Base-by-base conservation (phyloP, 768 basidiomycete species). In the Psilocybe tampanensis region DNA sequence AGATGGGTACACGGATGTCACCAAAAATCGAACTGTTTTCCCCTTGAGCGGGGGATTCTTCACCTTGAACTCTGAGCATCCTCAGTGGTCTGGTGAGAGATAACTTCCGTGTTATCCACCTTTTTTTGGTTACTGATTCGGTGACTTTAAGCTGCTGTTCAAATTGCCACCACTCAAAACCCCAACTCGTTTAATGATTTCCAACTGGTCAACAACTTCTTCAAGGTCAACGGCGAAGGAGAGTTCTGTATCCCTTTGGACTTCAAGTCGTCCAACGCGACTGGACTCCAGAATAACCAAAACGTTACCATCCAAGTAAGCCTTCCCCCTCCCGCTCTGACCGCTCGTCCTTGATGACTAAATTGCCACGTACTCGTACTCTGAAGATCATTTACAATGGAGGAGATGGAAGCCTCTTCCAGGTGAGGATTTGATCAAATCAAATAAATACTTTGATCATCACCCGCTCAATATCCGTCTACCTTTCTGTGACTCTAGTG, bases 391-490 rank as follows among this genome's bases (percentile, higher is more conserved):
- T 82, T 24, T 93, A 72, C 66, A 71, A 84, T 60, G 90, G 89
- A 39, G 90, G 90, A 33, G 92, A 94, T 65, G 86, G 85, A 19
- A 45, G 66, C 24, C 78, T 95, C 8, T 92, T 79, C 72, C 90
- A 93, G 78, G 89, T 83, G 64, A 42, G 71, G 66, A 26, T 36
- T 1, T 8, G 22, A 47, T 44, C 22, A 17, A 13, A 26, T 32
- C 17, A 49, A 29, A 24, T 13, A 33, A 8, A 36, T n/a, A 42
- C 11, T 45, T 19, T n/a, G 32, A 15, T 12, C 15, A 26, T 33
- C 42, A 12, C 59, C n/a, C 7, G 45, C 44, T 51, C 1, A 53
- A 33, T n/a, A n/a, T n/a, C 36, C 7, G n/a, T 22, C 9, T 33
- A 9, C n/a, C 50, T 36, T 60, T 55, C 44, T 49, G 52, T 23